These are phyloP conservation scores for Aurantiochytrium sp. DNA, from an alignment of 108 stramenopile species.

Conservation along the genomic window DNA sequence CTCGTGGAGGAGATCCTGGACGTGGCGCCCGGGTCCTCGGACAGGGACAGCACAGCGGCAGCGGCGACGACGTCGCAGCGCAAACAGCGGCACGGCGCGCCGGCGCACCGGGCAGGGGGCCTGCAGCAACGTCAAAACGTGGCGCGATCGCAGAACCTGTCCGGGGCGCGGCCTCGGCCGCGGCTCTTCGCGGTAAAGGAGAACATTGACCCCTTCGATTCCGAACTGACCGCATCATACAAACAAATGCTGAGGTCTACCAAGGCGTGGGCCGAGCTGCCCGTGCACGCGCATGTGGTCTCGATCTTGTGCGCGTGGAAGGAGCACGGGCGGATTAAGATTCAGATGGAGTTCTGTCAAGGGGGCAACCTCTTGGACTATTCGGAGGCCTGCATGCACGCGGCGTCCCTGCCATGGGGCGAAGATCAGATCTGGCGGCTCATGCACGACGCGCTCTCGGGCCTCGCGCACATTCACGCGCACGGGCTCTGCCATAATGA, in stretches of 20 bases:
- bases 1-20: background rate
- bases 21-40: background rate
- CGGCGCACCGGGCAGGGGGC: no score
- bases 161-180: no score
- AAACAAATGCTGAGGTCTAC: background rate
- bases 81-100: background rate
- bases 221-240: background rate
- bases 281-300: background rate
- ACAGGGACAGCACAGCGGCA: background rate
- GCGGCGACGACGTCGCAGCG: background rate
- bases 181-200: background rate
- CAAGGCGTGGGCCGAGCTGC: background rate
- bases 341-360: conserved; percentile 11
- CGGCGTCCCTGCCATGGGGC: background rate
- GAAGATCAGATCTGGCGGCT: background rate
- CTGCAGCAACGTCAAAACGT: no score
- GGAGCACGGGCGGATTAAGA: background rate
- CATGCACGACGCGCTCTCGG: background rate
- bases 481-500: conserved; percentile 10
- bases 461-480: background rate
- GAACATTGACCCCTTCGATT: background rate
- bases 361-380: conserved; percentile 12
- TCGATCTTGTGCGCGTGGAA: background rate
- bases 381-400: background rate
- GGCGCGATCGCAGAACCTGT: no score